Conservation (phyloP, 116 monocot species). For the Phalaenopsis hybrid region DNA sequence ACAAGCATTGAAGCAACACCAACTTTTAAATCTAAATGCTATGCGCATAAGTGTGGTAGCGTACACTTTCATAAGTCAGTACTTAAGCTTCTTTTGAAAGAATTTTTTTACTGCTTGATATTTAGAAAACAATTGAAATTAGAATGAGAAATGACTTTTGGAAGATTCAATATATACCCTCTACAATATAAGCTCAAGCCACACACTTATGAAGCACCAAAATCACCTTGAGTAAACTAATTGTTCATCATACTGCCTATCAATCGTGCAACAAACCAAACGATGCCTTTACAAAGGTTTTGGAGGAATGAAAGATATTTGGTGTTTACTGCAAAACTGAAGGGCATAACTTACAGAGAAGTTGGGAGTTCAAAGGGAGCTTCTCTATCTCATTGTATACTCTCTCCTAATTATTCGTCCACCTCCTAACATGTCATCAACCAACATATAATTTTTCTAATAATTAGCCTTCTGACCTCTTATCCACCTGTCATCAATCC, state of each 20-base stretch:
- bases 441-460: no score
- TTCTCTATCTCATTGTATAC: no score
- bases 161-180: neutral
- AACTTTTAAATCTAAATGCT: neutral
- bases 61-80: neutral
- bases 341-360: no score
- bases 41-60: neutral
- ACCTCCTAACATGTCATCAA: no score
- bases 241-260: neutral
- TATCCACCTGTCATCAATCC: no score
- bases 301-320: neutral
- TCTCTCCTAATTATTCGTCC: no score
- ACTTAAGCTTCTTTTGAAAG: neutral
- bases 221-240: neutral
- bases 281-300: neutral
- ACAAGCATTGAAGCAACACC: neutral
- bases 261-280: neutral
- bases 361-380: no score
- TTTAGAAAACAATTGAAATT: neutral
- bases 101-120: neutral
- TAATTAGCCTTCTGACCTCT: no score
- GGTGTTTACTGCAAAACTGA: neutral
- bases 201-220: neutral
- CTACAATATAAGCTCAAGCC: neutral
- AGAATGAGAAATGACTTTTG: neutral